A percentile compares a stretch with the other conserved stretches of the same genome.
Conservation (phyloP, 2,329 filamentous ascomycete species). For the Epichloe coenophiala region DNA sequence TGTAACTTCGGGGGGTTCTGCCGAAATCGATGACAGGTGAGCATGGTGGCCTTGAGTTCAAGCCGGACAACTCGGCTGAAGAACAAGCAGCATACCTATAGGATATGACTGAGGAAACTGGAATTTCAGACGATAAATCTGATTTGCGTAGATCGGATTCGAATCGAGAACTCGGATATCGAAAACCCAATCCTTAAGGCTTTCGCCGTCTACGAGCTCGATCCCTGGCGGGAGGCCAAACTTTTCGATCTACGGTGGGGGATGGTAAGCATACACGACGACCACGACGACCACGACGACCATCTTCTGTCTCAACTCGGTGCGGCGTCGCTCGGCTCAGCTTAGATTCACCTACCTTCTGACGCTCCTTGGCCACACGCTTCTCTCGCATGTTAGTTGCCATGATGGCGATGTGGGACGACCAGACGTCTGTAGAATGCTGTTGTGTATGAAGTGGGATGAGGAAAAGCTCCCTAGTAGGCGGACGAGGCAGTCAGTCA, state of each 20-base stretch:
- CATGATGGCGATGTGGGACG: constrained; percentile 9
- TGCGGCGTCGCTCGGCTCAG: background rate
- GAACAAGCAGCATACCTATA: constrained; percentile 52
- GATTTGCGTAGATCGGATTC: constrained; percentile 73
- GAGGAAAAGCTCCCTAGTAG: background rate
- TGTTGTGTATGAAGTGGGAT: constrained; percentile 1
- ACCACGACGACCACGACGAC: constrained; percentile 2
- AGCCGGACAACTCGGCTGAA: background rate
- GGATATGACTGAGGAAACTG: constrained; percentile 75
- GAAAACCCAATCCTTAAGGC: constrained; percentile 65
- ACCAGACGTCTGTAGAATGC: background rate
- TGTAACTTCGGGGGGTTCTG: constrained; percentile 89
- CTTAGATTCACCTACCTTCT: constrained; percentile 11
- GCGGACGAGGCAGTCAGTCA: too few relatives aligned
- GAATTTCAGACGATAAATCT: constrained; percentile 79
- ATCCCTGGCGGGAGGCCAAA: constrained; percentile 54
- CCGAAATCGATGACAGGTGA: background rate
- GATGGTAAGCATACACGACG: constrained; percentile 4
- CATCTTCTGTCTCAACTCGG: background rate
- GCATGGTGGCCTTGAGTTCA: background rate
- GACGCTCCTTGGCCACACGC: constrained; percentile 17
- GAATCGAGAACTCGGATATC: constrained; percentile 83
- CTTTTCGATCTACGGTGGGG: constrained; percentile 33
- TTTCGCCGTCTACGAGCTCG: constrained; percentile 67
- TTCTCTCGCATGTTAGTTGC: constrained; percentile 14